Evolutionary conservation across 192 early-diverging fungal species (phyloP).

Genomic region (Helicostylum pulchrum): DNA sequence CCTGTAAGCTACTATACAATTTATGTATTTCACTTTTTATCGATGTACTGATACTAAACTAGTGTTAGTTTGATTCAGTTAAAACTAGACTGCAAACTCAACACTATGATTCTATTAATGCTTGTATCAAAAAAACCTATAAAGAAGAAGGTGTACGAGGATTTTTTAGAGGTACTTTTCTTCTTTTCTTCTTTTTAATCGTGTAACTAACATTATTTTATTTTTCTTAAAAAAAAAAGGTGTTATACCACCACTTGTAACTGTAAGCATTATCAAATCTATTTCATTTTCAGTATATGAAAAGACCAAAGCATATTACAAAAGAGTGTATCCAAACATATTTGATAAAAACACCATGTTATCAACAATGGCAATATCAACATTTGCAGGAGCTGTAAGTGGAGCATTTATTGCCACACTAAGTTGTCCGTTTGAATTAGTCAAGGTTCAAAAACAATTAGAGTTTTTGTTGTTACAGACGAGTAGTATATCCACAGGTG

Average conservation of each 20-base stretch:
- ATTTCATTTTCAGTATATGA: slow-evolving; percentile 93
- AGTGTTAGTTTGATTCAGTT: slow-evolving; percentile 78
- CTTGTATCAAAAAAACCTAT: slow-evolving; percentile 75
- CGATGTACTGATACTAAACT: not conserved
- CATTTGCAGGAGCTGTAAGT: slow-evolving; percentile 52
- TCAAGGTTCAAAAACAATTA: slow-evolving; percentile 75
- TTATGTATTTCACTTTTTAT: not conserved
- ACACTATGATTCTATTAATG: slow-evolving; percentile 73
- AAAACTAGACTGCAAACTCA: slow-evolving; percentile 98
- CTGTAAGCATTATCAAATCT: slow-evolving; percentile 82
- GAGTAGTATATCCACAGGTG: slow-evolving; percentile 44
- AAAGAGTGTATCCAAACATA: slow-evolving; percentile 27
- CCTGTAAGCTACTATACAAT: slow-evolving; percentile 39
- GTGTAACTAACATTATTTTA: not conserved
- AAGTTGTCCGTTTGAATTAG: slow-evolving; percentile 74
- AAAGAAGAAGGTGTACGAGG: slow-evolving; percentile 77
- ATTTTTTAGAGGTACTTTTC: slow-evolving; percentile 71
- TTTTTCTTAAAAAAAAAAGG: slow-evolving; percentile 29
- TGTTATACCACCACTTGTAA: slow-evolving; percentile 75
- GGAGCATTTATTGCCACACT: slow-evolving; percentile 67
- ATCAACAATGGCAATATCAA: slow-evolving; percentile 43
- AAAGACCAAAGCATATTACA: slow-evolving; percentile 56
- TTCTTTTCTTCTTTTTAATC: not conserved
- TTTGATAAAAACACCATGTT: slow-evolving; percentile 37
- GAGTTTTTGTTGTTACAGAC: slow-evolving; percentile 56